Base-by-base conservation (phyloP, 2,329 filamentous ascomycete genomes). In the Cryphonectria radicalis region DNA sequence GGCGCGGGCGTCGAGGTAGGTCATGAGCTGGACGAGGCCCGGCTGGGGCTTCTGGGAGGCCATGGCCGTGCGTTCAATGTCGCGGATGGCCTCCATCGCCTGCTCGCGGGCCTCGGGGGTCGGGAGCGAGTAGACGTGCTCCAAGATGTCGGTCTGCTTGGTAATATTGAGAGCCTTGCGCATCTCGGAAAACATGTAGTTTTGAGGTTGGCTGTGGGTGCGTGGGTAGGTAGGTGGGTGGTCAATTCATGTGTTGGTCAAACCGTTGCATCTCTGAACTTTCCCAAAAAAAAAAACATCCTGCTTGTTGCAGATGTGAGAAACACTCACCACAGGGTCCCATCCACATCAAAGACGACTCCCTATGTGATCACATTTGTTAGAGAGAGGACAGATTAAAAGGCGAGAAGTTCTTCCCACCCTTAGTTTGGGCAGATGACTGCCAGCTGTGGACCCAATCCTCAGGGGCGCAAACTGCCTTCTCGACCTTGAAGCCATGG, bases 181-280 rank as follows among this genome's bases (percentile, higher is more conserved):
- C 95, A 99, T 98, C 78, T 97, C 88, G 28, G 82, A 81, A 82
- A 98, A 98, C 95, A 98, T 99, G 87, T 97, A 93, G 76, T 92
- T 96, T 82, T 98, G 95, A 0, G 95, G 95, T 71, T 95, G 84
- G 79, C 94, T 97, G 74, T 60, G 1, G 11, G 10, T 37, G 28
- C 28, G 28, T 28, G 28, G 28, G 28, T 28, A 28, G 28, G 25
- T 11, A 40, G 19, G 22, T n/a, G 8, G 11, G 10, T 37, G 28
- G 13, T 50, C 46, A 50, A n/a, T 22, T 50, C 2, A 7, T 11
- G 50, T 28, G 8, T 59, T 11, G 25, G 50, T 37, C 4, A 22
- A 14, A n/a, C 35, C 43, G 2, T 55, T 35, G 43, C 22, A 13
- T 46, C 8, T 19, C 63, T 65, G 40, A 13, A 19, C 37, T 50